A percentile compares a stretch with the other conserved stretches of the same genome.
phyloP scores from a whole-genome alignment of 257 asterid genomes.

The Solanum paucissectum region DNA sequence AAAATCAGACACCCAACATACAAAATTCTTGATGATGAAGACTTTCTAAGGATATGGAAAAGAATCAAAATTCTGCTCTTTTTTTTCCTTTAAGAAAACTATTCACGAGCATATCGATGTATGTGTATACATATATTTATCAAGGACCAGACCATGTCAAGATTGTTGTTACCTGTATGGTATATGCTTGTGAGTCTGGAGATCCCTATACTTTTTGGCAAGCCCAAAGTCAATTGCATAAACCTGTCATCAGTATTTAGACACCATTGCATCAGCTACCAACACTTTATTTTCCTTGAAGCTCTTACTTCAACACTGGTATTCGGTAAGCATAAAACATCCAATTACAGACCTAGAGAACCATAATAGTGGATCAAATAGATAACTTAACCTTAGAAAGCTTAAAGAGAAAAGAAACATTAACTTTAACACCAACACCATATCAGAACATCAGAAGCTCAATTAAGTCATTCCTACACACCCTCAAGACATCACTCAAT shows the following conservation, averaged over 20 bases:
- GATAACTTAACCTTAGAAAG: not conserved
- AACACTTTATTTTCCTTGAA: not conserved
- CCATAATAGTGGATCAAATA: not conserved
- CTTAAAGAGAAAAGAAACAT: not conserved
- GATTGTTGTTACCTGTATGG: constrained; percentile 25
- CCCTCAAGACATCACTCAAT: not conserved
- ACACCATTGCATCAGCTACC: not conserved
- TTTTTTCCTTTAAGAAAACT: not conserved
- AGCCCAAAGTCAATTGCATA: constrained; percentile 35
- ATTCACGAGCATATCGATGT: not conserved
- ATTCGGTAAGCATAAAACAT: not conserved
- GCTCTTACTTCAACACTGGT: not conserved
- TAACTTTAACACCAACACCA: not conserved
- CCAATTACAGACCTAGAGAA: not conserved
- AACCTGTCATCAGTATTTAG: constrained; percentile 15
- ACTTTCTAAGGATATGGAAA: not conserved
- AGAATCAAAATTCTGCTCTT: not conserved
- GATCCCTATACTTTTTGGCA: constrained; percentile 36
- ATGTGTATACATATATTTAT: not conserved
- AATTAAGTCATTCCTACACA: not conserved
- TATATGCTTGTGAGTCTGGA: constrained; percentile 40
- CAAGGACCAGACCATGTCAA: not conserved
- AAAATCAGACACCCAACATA: not conserved
- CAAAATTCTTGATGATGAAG: not conserved
- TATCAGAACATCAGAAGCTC: not conserved